Conservation (phyloP, 1,139 yeast genomes). For the Debaryomyces subglobosus region DNA sequence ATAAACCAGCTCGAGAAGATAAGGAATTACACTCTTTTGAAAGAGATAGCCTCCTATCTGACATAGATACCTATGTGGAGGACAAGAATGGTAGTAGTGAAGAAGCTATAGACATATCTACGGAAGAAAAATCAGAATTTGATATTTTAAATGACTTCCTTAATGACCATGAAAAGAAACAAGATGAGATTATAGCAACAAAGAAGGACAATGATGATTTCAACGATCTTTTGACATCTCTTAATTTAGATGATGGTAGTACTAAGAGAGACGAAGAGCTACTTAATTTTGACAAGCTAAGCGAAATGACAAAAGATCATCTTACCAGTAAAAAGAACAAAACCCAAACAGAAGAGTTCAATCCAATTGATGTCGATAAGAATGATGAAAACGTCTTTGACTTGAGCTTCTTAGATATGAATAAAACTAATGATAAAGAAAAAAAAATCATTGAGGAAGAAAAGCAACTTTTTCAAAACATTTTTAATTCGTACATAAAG, state of each 20-base stretch:
- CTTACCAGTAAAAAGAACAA: neutral
- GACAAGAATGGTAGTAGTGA: neutral
- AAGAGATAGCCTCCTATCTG: slow-evolving; percentile 1
- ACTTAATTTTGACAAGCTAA: slow-evolving; percentile 1
- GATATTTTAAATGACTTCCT: slow-evolving; percentile 7
- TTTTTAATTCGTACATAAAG: slow-evolving; percentile 25
- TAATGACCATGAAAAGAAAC: neutral
- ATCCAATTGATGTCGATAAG: slow-evolving; percentile 18
- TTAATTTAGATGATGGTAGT: slow-evolving; percentile 1
- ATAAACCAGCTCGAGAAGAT: neutral
- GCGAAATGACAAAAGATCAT: slow-evolving; percentile 3
- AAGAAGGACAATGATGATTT: neutral
- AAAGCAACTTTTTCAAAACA: slow-evolving; percentile 26
- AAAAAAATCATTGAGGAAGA: slow-evolving; percentile 24
- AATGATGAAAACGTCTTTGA: slow-evolving; percentile 21
- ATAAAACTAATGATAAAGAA: slow-evolving; percentile 1
- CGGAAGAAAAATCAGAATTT: slow-evolving; percentile 1
- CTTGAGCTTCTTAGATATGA: slow-evolving; percentile 16
- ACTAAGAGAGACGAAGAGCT: neutral
- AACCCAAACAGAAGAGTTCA: slow-evolving; percentile 8
- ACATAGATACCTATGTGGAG: slow-evolving; percentile 4
- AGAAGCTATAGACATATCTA: neutral
- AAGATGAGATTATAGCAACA: neutral
- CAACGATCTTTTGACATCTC: slow-evolving; percentile 2
- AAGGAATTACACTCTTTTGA: neutral